A percentile compares a stretch with the other conserved stretches of the same genome.
Conservation (phyloP, 192 early-diverging fungal genomes). For the Coemansia sp. region DNA sequence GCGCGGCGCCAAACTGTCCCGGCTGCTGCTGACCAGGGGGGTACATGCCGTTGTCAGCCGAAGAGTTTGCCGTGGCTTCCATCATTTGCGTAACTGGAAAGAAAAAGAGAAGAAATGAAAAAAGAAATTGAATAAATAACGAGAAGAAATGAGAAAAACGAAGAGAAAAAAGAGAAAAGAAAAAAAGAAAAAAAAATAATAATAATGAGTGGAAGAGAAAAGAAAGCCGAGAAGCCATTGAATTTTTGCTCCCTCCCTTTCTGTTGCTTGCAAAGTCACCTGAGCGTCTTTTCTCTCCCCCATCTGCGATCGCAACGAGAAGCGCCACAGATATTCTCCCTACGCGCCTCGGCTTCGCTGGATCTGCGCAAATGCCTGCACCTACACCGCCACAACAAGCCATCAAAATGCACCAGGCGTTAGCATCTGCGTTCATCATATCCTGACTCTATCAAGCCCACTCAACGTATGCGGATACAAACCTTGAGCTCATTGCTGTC, state of each 20-base stretch:
- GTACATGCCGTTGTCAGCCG: constrained; percentile 33
- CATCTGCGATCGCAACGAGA: constrained; percentile 1
- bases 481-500: constrained; percentile 38
- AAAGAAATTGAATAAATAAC: constrained; percentile 13
- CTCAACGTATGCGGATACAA: not conserved
- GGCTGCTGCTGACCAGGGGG: constrained; percentile 41
- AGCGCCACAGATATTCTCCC: not conserved
- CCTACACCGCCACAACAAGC: constrained; percentile 20
- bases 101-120: constrained; percentile 9
- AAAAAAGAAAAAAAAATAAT: constrained; percentile 10
- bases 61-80: constrained; percentile 35
- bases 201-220: not conserved
- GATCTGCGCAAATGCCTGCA: constrained; percentile 48
- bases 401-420: not conserved
- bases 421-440: not conserved
- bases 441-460: not conserved
- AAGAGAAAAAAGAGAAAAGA: constrained; percentile 21
- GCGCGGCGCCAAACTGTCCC: constrained; percentile 36
- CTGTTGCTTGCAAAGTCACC: not conserved
- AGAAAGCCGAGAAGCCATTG: not conserved
- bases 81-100: constrained; percentile 34
- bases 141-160: constrained; percentile 20
- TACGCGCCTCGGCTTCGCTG: constrained; percentile 7
- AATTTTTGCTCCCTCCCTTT: not conserved
- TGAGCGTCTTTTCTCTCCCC: constrained; percentile 1